Percentiles rank a stretch among this genome's conserved stretches.
phyloP scores from a whole-genome alignment of 805 yeast species.

The Starmerella vaccinii region DNA sequence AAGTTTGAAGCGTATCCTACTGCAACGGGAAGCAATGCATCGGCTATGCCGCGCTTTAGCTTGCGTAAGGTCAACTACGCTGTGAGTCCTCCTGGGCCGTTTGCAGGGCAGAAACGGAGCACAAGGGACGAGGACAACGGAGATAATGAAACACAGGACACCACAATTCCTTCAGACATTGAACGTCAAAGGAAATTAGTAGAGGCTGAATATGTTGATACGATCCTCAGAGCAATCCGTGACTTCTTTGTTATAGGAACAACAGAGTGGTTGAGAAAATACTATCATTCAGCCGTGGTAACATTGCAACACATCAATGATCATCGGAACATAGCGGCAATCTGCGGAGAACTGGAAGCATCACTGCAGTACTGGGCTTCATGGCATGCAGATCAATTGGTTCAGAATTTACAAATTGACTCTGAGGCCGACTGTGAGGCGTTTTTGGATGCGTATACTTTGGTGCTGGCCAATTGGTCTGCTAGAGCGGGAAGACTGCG shows the following conservation, averaged over 20 bases:
- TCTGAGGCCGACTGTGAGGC: background rate
- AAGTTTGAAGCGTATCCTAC: background rate
- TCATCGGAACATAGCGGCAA: background rate
- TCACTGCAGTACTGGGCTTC: background rate
- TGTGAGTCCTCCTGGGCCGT: background rate
- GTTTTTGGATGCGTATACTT: background rate
- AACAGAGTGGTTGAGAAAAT: background rate
- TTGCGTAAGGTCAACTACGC: background rate
- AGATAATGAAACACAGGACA: too few relatives aligned
- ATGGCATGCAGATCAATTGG: background rate
- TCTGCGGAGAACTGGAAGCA: background rate
- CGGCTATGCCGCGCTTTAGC: background rate
- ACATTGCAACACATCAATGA: background rate
- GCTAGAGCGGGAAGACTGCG: background rate
- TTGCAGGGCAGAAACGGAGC: background rate
- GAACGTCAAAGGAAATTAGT: background rate
- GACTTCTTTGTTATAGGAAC: background rate
- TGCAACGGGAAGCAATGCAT: background rate
- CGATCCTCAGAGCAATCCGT: background rate
- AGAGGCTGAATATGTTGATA: background rate
- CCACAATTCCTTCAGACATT: background rate
- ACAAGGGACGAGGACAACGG: background rate
- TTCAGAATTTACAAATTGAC: background rate
- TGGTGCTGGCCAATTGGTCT: background rate
- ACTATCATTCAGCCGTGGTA: slow-evolving; percentile 1